These are phyloP conservation scores for Leptodontidium sp. DNA, from an alignment of 2,329 filamentous ascomycete species.

Conservation along the genomic window DNA sequence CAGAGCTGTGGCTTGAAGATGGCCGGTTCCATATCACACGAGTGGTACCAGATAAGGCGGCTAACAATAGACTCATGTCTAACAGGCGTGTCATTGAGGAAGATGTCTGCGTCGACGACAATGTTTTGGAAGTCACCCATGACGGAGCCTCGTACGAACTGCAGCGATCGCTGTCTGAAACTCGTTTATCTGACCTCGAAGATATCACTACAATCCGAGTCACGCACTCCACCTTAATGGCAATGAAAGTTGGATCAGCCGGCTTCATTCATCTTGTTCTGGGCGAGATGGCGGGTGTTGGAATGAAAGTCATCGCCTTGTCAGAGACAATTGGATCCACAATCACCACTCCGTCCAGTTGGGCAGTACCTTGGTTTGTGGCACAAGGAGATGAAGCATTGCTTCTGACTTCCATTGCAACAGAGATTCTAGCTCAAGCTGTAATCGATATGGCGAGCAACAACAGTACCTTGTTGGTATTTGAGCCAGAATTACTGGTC, in stretches of 20 bases:
- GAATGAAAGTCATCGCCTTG: constrained; percentile 22
- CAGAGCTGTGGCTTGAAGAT: constrained; percentile 31
- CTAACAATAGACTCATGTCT: constrained; percentile 33
- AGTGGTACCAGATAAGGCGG: constrained; percentile 21
- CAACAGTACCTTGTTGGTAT: constrained; percentile 11
- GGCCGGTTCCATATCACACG: constrained; percentile 31
- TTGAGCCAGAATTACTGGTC: constrained; percentile 19
- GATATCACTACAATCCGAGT: constrained; percentile 19
- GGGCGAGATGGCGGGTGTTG: background rate
- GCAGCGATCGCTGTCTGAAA: background rate
- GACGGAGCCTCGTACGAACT: constrained; percentile 18
- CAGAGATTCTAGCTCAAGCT: constrained; percentile 16
- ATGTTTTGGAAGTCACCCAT: constrained; percentile 8
- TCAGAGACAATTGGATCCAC: constrained; percentile 14
- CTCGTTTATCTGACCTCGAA: background rate
- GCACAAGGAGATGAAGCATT: constrained; percentile 9
- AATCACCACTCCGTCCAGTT: constrained; percentile 1
- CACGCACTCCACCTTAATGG: constrained; percentile 22
- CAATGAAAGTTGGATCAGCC: constrained; percentile 5
- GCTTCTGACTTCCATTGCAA: constrained; percentile 15
- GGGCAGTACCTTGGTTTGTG: constrained; percentile 23
- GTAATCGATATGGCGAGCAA: background rate
- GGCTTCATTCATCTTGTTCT: constrained; percentile 15
- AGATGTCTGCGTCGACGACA: constrained; percentile 14
- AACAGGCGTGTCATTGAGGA: constrained; percentile 28